A percentile compares a stretch with the other conserved stretches of the same genome.
Conservation (phyloP, 176 grass and related monocot genomes). For the Chloris gayana region DNA sequence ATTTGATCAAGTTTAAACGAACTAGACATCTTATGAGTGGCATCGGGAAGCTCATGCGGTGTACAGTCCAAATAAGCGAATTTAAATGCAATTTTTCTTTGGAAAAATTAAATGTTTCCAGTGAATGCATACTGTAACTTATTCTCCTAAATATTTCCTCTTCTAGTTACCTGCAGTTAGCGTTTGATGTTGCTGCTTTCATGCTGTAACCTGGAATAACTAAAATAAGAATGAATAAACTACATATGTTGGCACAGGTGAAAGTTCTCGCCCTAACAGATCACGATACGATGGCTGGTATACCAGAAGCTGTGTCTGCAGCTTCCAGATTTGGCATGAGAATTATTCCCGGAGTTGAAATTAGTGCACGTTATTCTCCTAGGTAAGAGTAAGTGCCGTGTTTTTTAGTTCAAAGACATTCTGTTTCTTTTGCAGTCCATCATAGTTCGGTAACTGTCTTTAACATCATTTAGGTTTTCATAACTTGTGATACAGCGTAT, state of each 20-base stretch:
- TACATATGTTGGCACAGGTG: constrained; percentile 55
- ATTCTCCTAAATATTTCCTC: not conserved
- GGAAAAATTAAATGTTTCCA: not conserved
- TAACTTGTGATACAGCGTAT: too few species aligned
- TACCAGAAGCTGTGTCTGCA: constrained; percentile 73
- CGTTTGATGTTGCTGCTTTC: not conserved
- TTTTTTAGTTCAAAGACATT: not conserved
- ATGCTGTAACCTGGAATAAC: not conserved
- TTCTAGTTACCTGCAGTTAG: not conserved
- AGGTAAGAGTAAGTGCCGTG: constrained; percentile 54
- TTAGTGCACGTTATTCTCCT: constrained; percentile 81
- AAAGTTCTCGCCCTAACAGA: constrained; percentile 95
- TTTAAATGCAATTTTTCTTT: not conserved
- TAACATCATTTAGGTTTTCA: too few species aligned
- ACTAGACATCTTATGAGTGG: not conserved
- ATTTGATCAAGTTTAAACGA: constrained; percentile 17
- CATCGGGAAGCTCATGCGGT: not conserved
- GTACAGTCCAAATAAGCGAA: not conserved
- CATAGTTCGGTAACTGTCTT: too few species aligned
- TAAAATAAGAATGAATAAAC: constrained; percentile 44
- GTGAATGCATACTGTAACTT: not conserved
- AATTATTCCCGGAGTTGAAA: constrained; percentile 96
- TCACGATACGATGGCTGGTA: constrained; percentile 92
- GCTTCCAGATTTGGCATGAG: constrained; percentile 78
- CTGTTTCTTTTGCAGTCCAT: too few species aligned